Percentiles rank a stretch among this genome's conserved stretches.
These are phyloP conservation scores for Chenopodium suecicum DNA, from an alignment of 148 eudicot genomes.

Conservation along the genomic window DNA sequence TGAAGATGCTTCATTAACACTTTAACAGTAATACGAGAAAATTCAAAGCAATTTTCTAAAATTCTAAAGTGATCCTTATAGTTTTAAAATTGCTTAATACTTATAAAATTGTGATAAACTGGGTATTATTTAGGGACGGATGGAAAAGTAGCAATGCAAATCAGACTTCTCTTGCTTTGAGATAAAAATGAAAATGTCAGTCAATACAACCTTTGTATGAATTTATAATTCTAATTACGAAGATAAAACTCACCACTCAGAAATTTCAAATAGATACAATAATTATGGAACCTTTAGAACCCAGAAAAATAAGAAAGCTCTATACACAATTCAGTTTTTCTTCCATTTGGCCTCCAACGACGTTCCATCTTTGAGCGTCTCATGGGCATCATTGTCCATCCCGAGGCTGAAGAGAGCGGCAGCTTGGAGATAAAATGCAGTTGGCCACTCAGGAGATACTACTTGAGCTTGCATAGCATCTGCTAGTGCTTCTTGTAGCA, in stretches of 20 bases:
- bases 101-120: background rate
- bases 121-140: background rate
- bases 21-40: too few relatives aligned
- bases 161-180: slow-evolving; percentile 17
- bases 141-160: background rate
- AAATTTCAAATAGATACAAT: slow-evolving; percentile 28
- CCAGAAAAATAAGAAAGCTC: slow-evolving; percentile 18
- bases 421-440: slow-evolving; percentile 78
- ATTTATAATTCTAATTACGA: slow-evolving; percentile 26
- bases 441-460: slow-evolving; percentile 69
- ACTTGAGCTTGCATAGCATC: slow-evolving; percentile 87
- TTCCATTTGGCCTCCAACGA: slow-evolving; percentile 52
- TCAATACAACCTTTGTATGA: slow-evolving; percentile 25
- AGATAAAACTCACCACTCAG: slow-evolving; percentile 29
- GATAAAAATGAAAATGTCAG: slow-evolving; percentile 11
- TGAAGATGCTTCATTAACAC: too few relatives aligned
- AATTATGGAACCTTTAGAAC: slow-evolving; percentile 22
- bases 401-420: slow-evolving; percentile 74
- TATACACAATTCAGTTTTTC: slow-evolving; percentile 39
- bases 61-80: too few relatives aligned
- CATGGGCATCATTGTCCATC: slow-evolving; percentile 71
- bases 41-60: too few relatives aligned
- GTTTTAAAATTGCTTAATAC: too few relatives aligned
- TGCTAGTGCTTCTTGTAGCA: slow-evolving; percentile 70
- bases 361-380: slow-evolving; percentile 69